Base-by-base conservation (phyloP, 2,329 filamentous ascomycete species). In the Trichoderma koningii region DNA sequence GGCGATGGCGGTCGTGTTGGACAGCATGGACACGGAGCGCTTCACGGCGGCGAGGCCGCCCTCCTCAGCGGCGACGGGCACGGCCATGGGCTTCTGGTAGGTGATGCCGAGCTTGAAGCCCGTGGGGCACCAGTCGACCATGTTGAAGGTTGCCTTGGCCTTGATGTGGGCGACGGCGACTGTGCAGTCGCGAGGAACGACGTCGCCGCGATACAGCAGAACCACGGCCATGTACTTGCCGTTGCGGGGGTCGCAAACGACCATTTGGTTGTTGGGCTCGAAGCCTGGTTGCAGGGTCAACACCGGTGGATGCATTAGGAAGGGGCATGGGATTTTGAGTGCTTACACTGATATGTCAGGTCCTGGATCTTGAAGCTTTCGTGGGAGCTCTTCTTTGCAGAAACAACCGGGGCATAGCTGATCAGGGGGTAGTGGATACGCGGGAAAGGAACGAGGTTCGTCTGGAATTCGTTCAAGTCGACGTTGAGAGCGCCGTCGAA, bases 331-430 rank as follows among this genome's bases (percentile, higher is more conserved):
- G 10, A 17, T n/a, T 10, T 38, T 6, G 48, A 45, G 3, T 17
- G 17, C 59, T 53, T 82, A 90, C 88, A 90, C 77, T 90, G 87
- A 80, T 89, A 87, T 74, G 88, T 90, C 69, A 90, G 79, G 70
- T 95, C 92, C 68, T 87, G 85, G 63, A 93, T 89, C 83, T 92
- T 92, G 87, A 93, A 93, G 82, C 89, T 92, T 82, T 95, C 91
- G 75, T 95, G 91, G 55, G 88, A 86, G 78, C 89, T 92, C 85
- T 91, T 91, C 81, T 85, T 83, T 66, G 87, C 86, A 23, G 87
- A 90, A 69, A 90, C 83, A 71, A 91, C 88, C 38, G 88, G 88
- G 12, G 88, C 87, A 74, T 90, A 90, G 80, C 85, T 88, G 80
- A 90, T 89, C 53, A 90, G 79, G 60, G 88, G 88, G 78, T 89